These are phyloP conservation scores for Fomes fomentarius DNA, from an alignment of 1,284 basidiomycete species.

Conservation along the genomic window DNA sequence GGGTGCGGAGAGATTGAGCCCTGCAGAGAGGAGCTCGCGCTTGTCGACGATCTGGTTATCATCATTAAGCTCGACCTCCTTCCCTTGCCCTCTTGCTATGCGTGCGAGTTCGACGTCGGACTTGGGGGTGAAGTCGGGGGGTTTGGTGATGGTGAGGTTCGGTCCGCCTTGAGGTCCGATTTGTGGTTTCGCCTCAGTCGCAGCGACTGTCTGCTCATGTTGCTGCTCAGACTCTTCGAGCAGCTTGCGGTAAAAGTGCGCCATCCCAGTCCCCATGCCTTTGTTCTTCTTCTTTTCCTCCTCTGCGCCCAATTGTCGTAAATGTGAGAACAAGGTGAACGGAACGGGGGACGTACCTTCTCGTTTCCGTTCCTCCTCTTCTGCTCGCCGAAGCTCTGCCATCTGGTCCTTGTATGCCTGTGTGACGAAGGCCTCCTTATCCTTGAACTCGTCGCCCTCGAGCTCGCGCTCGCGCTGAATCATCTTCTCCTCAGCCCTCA, in stretches of 20 bases:
- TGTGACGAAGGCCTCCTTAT: slow-evolving; percentile 97
- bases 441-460: slow-evolving; percentile 93
- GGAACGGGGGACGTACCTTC: slow-evolving; percentile 77
- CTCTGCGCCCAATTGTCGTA: slow-evolving; percentile 44
- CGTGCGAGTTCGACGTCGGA: slow-evolving; percentile 77
- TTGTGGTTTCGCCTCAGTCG: slow-evolving; percentile 47
- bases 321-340: too few species aligned
- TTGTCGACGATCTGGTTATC: slow-evolving; percentile 98
- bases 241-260: slow-evolving; percentile 85
- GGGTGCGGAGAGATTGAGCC: slow-evolving; percentile 86
- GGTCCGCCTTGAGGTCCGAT: slow-evolving; percentile 64
- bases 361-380: slow-evolving; percentile 85
- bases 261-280: slow-evolving; percentile 70
- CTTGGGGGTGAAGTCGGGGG: slow-evolving; percentile 57
- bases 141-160: slow-evolving; percentile 75
- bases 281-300: slow-evolving; percentile 65
- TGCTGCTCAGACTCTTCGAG: slow-evolving; percentile 81
- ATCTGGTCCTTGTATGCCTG: slow-evolving; percentile 98
- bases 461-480: slow-evolving; percentile 90
- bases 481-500: slow-evolving; percentile 99
- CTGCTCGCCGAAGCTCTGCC: slow-evolving; percentile 87
- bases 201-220: slow-evolving; percentile 78
- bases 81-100: slow-evolving; percentile 72
- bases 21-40: slow-evolving; percentile 88
- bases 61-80: slow-evolving; percentile 95